Evolutionary conservation across 495 filamentous ascomycete species (phyloP), one percentile per base, ranked within the genome.

Genomic region (Penicillium odoratum): DNA sequence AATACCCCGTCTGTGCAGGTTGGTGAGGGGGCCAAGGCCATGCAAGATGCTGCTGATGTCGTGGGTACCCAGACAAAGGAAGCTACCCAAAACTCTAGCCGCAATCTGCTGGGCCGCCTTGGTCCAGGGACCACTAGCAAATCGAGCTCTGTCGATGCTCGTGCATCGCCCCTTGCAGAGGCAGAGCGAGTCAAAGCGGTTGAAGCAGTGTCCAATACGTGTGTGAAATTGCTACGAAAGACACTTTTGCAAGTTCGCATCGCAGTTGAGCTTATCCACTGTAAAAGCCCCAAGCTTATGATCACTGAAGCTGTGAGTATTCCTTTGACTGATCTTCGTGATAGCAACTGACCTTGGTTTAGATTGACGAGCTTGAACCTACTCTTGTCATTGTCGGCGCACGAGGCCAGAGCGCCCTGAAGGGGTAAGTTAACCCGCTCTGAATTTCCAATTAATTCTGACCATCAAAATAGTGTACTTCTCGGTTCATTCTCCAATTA

Each of bases 401-500:
- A 54, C 81, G 94, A 63, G 94, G 94, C 38, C 81, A 92, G 53
- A 93, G 90, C 69, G 91, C 93, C 55, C 72, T 98, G 56, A 98
- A 97, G 74, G 94, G 93, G 92, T 94, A 79, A 76, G 88, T 62
- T 9, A 44, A 56, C 13, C 45, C 33, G 15, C 5, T 7, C 15
- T 21, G 6, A 42, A 21, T 26, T 4, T 10, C 47, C 18, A n/a
- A 25, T 38, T 15, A 49, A 18, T 6, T n/a, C 43, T 62, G 53
- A 64, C 55, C 54, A 61, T 53, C 58, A 13, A 18, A 57, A 18
- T 59, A 94, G 91, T 64, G 91, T 95, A 28, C 84, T 98, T 31
- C 82, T 98, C 16, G 94, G 94, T 16, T 97, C 92, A 3, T 98
- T 98, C 72, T 93, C 90, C 53, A 97, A 97, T 68, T 98, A 98